Conservation (phyloP, 2,329 filamentous ascomycete genomes). For the Xylariaceae sp. region DNA sequence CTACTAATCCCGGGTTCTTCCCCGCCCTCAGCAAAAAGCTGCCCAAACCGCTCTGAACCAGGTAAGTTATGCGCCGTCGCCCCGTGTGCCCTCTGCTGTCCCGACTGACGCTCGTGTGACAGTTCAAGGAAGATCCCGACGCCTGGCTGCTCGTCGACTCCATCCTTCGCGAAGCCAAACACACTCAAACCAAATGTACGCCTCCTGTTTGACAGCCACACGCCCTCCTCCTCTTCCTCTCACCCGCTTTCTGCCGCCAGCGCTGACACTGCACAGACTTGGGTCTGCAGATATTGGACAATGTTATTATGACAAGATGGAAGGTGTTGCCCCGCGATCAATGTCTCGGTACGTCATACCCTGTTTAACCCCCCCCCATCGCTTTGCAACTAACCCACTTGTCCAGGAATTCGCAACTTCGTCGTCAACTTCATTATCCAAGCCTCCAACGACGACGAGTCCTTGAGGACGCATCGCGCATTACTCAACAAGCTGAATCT, state of each 20-base stretch:
- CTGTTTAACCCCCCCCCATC: background rate
- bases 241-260: constrained; percentile 3
- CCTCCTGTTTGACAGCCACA: constrained; percentile 22
- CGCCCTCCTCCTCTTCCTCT: no score
- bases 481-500: constrained; percentile 98
- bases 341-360: constrained; percentile 68
- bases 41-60: constrained; percentile 91
- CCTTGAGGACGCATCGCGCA: constrained; percentile 77
- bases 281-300: constrained; percentile 93
- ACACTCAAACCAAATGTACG: constrained; percentile 94
- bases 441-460: constrained; percentile 85
- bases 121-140: constrained; percentile 99
- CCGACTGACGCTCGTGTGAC: constrained; percentile 27
- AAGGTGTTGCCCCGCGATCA: constrained; percentile 95
- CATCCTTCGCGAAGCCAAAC: constrained; percentile 88
- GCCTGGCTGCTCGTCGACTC: constrained; percentile 97
- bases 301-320: constrained; percentile 98
- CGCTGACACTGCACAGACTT: constrained; percentile 60
- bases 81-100: constrained; percentile 3
- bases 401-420: constrained; percentile 91
- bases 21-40: constrained; percentile 77
- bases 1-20: constrained; percentile 29
- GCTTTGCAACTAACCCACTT: constrained; percentile 16
- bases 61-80: constrained; percentile 51
- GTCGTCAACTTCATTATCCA: constrained; percentile 98